phyloP scores from a whole-genome alignment of 371 early-diverging fungal species.

The Choanephora cucurbitarum region DNA sequence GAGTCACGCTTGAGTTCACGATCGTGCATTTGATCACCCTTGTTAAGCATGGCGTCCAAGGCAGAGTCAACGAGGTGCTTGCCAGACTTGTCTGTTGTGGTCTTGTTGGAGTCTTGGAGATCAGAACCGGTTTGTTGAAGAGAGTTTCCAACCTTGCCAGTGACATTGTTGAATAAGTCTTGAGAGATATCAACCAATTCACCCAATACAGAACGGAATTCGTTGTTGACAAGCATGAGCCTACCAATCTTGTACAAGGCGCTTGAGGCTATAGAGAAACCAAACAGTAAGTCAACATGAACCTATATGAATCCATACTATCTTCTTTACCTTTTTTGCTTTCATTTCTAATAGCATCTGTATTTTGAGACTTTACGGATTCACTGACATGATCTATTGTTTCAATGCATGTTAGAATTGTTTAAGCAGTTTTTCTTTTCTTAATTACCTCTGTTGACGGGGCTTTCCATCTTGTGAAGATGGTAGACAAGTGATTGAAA shows the following conservation, averaged over 20 bases:
- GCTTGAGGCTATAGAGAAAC: conserved; percentile 32
- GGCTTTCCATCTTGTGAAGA: conserved; percentile 25
- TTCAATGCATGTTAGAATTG: background rate
- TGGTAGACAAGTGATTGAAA: conserved; percentile 66
- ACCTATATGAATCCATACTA: no score
- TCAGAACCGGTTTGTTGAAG: conserved; percentile 27
- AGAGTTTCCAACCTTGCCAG: conserved; percentile 33
- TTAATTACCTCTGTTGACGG: conserved; percentile 30
- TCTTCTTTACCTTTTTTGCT: conserved; percentile 36
- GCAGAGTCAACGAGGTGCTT: conserved; percentile 16
- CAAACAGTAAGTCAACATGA: no score
- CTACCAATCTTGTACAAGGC: conserved; percentile 45
- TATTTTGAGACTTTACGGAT: background rate
- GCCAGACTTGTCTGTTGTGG: conserved; percentile 5
- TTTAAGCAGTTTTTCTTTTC: no score
- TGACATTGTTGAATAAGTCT: conserved; percentile 48
- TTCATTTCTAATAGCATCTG: conserved; percentile 15
- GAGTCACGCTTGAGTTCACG: background rate
- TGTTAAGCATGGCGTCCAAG: conserved; percentile 6
- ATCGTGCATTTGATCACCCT: background rate
- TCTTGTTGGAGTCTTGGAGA: conserved; percentile 20
- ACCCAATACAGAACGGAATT: conserved; percentile 52
- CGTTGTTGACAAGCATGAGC: conserved; percentile 51
- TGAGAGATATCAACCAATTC: conserved; percentile 54
- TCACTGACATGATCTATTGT: conserved; percentile 6